Conservation (phyloP, 1,284 basidiomycete species). For the Malassezia restricta region DNA sequence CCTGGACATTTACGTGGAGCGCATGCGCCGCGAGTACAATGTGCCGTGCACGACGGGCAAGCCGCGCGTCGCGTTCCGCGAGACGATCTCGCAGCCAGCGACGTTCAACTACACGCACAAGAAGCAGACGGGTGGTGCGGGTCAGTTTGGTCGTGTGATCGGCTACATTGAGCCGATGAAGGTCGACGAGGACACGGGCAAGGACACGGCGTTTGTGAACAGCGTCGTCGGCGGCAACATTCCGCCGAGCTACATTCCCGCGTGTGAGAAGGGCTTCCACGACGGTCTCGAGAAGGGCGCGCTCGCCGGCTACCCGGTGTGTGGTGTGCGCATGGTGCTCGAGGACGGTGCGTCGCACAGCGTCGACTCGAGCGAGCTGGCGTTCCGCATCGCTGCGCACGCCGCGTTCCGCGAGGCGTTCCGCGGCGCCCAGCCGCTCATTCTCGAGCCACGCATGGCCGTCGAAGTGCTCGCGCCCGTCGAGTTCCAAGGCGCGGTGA, state of each 20-base stretch:
- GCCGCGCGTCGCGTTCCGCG: constrained; percentile 91
- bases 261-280: constrained; percentile 90
- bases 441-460: constrained; percentile 94
- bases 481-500: constrained; percentile 94
- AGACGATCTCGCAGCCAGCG: constrained; percentile 72
- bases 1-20: constrained; percentile 96
- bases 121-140: constrained; percentile 95
- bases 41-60: constrained; percentile 88
- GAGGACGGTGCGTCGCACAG: constrained; percentile 84
- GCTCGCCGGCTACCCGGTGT: constrained; percentile 76
- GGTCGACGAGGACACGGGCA: constrained; percentile 63
- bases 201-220: constrained; percentile 78
- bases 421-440: constrained; percentile 62
- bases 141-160: constrained; percentile 86
- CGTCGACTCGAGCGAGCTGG: constrained; percentile 94
- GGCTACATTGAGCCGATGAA: constrained; percentile 84
- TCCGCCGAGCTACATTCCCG: constrained; percentile 81
- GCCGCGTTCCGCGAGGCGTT: constrained; percentile 89
- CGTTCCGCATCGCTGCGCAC: constrained; percentile 79
- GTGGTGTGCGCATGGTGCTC: constrained; percentile 73
- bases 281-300: constrained; percentile 86
- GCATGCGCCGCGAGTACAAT: constrained; percentile 95
- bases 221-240: constrained; percentile 84
- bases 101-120: constrained; percentile 90
- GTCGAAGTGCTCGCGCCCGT: constrained; percentile 92